A percentile compares a stretch with the other conserved stretches of the same genome.
Evolutionary conservation across 176 grass and related monocot genomes (phyloP).

Genomic region (Tillandsia leiboldiana): DNA sequence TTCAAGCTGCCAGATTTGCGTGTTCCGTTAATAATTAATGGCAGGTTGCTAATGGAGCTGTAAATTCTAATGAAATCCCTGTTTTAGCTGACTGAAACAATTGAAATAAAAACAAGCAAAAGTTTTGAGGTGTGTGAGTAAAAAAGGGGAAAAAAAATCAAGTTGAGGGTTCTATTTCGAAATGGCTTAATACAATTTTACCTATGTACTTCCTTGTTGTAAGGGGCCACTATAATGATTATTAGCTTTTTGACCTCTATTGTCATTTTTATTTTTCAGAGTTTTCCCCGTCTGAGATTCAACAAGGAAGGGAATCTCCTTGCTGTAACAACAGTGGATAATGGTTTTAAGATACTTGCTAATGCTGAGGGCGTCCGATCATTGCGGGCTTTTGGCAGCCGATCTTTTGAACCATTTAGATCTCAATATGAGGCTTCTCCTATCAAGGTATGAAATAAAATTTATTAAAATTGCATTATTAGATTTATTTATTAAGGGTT

Average conservation of each 20-base stretch:
- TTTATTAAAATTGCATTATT: background rate
- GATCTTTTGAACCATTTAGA: conserved; percentile 69
- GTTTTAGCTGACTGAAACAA: no score
- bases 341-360: conserved; percentile 88
- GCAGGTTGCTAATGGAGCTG: no score
- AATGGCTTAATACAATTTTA: no score
- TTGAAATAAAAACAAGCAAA: no score
- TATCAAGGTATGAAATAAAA: conserved; percentile 43
- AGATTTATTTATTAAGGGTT: conserved; percentile 1
- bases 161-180: no score
- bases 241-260: conserved; percentile 17
- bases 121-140: no score
- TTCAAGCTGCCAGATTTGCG: no score
- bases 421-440: conserved; percentile 68
- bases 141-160: no score
- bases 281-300: conserved; percentile 77
- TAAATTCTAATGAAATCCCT: no score
- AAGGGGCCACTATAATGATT: background rate
- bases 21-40: no score
- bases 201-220: background rate
- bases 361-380: conserved; percentile 68
- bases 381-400: conserved; percentile 42
- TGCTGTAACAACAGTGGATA: conserved; percentile 81
- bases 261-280: conserved; percentile 34
- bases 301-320: conserved; percentile 98